Evolutionary conservation across 305 asterid genomes (phyloP).

Genomic region (Solanum hybrid): DNA sequence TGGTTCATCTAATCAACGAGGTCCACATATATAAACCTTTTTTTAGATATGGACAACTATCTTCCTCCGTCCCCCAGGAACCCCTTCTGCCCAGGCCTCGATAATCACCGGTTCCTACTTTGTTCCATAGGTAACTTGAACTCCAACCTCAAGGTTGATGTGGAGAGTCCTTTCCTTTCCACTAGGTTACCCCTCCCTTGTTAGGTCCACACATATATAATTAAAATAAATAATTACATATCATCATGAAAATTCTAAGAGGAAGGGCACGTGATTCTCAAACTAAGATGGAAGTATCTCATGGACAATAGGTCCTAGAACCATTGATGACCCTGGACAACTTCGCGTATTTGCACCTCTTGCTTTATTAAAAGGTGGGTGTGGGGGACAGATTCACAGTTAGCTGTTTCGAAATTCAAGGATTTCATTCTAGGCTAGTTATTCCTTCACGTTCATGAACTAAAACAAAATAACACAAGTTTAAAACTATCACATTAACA

Average conservation of each 20-base stretch:
- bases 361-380: not conserved
- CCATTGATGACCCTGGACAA: not conserved
- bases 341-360: not conserved
- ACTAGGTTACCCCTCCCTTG: not conserved
- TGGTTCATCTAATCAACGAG: not conserved
- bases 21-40: not conserved
- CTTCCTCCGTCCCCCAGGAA: not conserved
- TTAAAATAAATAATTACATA: not conserved
- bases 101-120: not conserved
- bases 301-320: not conserved
- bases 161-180: not conserved
- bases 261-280: not conserved
- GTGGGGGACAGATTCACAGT: not conserved
- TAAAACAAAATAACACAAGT: not conserved
- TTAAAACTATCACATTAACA: not conserved
- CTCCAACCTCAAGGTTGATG: not conserved
- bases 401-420: not conserved
- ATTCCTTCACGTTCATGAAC: not conserved
- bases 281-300: constrained; percentile 1
- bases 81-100: not conserved
- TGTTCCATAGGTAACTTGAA: not conserved
- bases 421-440: not conserved
- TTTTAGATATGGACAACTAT: not conserved
- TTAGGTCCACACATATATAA: not conserved
- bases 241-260: not conserved